Evolutionary conservation across 2,329 filamentous ascomycete genomes (phyloP), one percentile per base, ranked within the genome.

Genomic region (Colletotrichum sp.): DNA sequence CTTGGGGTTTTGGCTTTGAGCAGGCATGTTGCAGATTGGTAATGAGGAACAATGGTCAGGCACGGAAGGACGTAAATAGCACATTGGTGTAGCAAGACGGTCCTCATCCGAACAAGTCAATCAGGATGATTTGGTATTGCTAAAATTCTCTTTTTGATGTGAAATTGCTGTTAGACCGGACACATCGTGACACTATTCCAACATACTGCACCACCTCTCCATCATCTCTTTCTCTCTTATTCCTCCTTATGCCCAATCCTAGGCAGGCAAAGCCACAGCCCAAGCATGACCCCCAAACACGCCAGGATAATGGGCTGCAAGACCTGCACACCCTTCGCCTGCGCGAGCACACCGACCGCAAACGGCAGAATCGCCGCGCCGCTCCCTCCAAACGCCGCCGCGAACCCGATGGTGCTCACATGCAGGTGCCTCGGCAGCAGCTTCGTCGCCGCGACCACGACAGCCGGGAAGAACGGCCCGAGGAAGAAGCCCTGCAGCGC

Each of bases 401-500:
- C 93, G 78, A 97, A 96, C 0, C 95, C 95, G 78, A 97, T 95
- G 0, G 93, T 91, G 26, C 90, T 91, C 36, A 96, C 94, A 81
- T 97, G 95, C n/a, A 96, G 85, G 75, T 95, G 90, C 59, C 89
- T 89, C 0, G 95, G 95, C 3, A 97, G 87, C 5, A 86, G 86
- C 79, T 94, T 95, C 0, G 93, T 95, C 32, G 93, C 91, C 5
- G 91, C 92, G 0, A 95, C 91, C 2, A 96, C 88, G 1, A 90
- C 93, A 4, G 92, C 93, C 0, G 95, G 94, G 83, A 96, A 96
- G 21, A 96, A 83, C 0, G 95, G 95, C 0, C 95, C 95, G 0
- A 97, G 88, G 81, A 96, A 95, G 87, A 96, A 95, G 0, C 95
- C 95, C 77, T 95, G 90, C 0, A 96, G 82, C 0, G 92, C 87